Conservation (phyloP, 257 asterid species). For the Nicotiana obtusifolia region DNA sequence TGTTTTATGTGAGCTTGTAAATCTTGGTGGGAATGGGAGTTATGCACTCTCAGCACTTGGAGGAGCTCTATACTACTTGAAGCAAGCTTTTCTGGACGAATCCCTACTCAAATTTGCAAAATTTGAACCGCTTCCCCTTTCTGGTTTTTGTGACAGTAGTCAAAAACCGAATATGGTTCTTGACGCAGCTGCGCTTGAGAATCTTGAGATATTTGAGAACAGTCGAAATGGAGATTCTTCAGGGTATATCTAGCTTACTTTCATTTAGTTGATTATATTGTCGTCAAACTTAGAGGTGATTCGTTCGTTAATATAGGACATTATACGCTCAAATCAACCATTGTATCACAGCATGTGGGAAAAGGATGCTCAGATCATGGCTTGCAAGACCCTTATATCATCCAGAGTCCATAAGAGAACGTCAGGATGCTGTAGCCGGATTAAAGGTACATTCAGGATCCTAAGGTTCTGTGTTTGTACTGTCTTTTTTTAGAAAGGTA, state of each 20-base stretch:
- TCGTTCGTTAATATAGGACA: conserved; percentile 43
- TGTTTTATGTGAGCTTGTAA: conserved; percentile 56
- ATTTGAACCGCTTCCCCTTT: conserved; percentile 82
- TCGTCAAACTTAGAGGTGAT: conserved; percentile 1
- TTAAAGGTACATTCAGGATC: conserved; percentile 51
- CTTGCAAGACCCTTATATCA: conserved; percentile 88
- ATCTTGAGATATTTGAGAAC: conserved; percentile 93
- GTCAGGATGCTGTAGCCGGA: conserved; percentile 92
- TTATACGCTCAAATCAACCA: conserved; percentile 79
- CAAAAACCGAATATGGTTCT: conserved; percentile 76
- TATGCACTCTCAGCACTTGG: conserved; percentile 95
- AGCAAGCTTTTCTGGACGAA: conserved; percentile 86
- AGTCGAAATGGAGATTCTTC: conserved; percentile 82
- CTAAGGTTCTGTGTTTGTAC: conserved; percentile 7
- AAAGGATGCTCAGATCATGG: conserved; percentile 83
- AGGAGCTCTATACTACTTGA: conserved; percentile 78
- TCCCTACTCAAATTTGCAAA: conserved; percentile 77
- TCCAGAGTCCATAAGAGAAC: conserved; percentile 65
- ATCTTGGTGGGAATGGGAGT: conserved; percentile 68
- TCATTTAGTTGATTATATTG: conserved; percentile 7
- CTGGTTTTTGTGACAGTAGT: conserved; percentile 55
- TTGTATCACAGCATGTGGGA: conserved; percentile 86
- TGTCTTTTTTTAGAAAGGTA: no score
- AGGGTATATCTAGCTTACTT: conserved; percentile 50
- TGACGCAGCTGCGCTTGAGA: conserved; percentile 93